Evolutionary conservation across 2,329 filamentous ascomycete species (phyloP).

Genomic region (Alternaria postmessia): DNA sequence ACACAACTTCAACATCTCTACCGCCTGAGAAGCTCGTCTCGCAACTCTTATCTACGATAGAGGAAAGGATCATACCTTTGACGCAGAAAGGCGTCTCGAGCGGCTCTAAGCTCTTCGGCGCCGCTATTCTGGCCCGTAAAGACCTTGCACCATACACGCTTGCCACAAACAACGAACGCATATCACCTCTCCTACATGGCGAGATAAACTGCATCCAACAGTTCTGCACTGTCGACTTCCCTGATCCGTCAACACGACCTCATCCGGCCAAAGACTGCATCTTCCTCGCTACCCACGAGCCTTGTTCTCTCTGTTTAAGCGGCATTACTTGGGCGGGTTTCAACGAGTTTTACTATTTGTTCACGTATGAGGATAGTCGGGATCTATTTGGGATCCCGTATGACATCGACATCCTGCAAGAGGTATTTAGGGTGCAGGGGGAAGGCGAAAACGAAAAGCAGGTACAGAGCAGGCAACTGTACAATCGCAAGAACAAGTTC

Average conservation of each 20-base stretch:
- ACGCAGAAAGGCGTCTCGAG: conserved; percentile 60
- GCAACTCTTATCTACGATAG: conserved; percentile 31
- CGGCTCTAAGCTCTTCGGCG: conserved; percentile 66
- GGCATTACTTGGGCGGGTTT: conserved; percentile 68
- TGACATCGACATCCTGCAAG: conserved; percentile 65
- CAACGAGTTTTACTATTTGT: conserved; percentile 65
- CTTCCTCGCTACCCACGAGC: conserved; percentile 68
- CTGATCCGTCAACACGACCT: conserved; percentile 46
- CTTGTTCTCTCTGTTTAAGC: conserved; percentile 65
- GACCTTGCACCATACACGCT: conserved; percentile 57
- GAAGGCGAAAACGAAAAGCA: conserved; percentile 28
- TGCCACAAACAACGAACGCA: conserved; percentile 65
- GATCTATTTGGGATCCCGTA: conserved; percentile 65
- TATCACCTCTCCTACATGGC: conserved; percentile 65
- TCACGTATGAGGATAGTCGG: conserved; percentile 66
- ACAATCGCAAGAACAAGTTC: conserved; percentile 66
- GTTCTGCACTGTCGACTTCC: conserved; percentile 57
- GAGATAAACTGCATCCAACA: conserved; percentile 69
- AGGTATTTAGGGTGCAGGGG: conserved; percentile 62
- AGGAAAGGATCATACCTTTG: conserved; percentile 61
- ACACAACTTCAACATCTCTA: background rate
- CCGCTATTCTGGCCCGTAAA: conserved; percentile 60
- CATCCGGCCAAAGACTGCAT: conserved; percentile 60
- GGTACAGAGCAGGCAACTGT: conserved; percentile 56
- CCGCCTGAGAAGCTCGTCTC: conserved; percentile 8